These are phyloP conservation scores for Termitomyces sp. DNA, from an alignment of 768 basidiomycete species.

Conservation along the genomic window DNA sequence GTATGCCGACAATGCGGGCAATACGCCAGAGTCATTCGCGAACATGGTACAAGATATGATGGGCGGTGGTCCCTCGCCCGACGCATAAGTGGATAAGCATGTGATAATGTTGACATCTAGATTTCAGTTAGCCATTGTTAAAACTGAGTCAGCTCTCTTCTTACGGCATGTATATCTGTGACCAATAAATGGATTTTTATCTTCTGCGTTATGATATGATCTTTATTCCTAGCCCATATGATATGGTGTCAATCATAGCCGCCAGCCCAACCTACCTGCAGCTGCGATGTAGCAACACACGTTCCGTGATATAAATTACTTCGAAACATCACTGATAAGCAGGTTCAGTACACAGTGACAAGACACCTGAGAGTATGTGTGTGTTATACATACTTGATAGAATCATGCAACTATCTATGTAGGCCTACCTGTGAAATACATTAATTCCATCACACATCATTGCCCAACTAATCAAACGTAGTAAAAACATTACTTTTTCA, in stretches of 20 bases:
- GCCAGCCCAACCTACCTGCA: too few relatives aligned
- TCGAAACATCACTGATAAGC: too few relatives aligned
- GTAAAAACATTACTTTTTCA: too few relatives aligned
- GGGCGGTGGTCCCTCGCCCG: not conserved
- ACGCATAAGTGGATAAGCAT: not conserved
- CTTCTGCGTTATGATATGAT: not conserved
- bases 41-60: not conserved
- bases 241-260: too few relatives aligned
- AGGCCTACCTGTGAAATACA: not conserved
- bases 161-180: too few relatives aligned
- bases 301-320: too few relatives aligned
- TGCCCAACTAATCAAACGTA: not conserved
- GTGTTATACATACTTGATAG: too few relatives aligned
- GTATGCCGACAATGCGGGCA: slow-evolving; percentile 2
- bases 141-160: not conserved
- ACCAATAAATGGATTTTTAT: not conserved
- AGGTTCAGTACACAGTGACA: not conserved
- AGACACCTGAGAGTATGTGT: not conserved
- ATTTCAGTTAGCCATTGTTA: not conserved
- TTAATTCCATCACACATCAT: not conserved
- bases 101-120: not conserved
- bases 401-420: too few relatives aligned
- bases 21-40: slow-evolving; percentile 1
- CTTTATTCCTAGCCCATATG: too few relatives aligned
- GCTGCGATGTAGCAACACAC: too few relatives aligned